Evolutionary conservation across 2,329 filamentous ascomycete species (phyloP).

Genomic region (Colletotrichum camelliae): DNA sequence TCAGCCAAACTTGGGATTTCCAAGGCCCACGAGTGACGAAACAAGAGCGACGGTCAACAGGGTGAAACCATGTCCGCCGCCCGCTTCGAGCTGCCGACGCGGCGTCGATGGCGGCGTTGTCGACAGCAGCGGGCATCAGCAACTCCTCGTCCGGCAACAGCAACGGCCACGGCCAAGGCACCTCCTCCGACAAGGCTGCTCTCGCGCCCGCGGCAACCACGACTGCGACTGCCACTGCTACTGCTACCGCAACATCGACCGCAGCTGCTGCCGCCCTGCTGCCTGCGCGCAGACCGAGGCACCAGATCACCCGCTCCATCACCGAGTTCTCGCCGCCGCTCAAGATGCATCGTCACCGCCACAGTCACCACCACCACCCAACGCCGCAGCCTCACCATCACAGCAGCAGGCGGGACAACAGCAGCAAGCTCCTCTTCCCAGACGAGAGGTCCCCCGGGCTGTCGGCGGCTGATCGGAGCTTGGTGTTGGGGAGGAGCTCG

Average conservation of each 20-base stretch:
- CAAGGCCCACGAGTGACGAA: neutral
- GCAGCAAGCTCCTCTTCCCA: constrained; percentile 3
- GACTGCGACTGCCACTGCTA: neutral
- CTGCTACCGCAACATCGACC: neutral
- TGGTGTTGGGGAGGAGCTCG: constrained; percentile 38
- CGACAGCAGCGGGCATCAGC: neutral
- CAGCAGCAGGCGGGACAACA: constrained; percentile 6
- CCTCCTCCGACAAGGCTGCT: neutral
- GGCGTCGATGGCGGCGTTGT: neutral
- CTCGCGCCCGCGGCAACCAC: neutral
- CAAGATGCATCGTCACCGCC: constrained; percentile 36
- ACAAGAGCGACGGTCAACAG: neutral
- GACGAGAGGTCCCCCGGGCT: constrained; percentile 32
- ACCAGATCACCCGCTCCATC: constrained; percentile 62
- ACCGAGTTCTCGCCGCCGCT: constrained; percentile 57
- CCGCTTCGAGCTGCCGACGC: constrained; percentile 17
- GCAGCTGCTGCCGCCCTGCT: constrained; percentile 3
- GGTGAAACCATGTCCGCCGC: constrained; percentile 18
- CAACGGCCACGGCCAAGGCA: neutral
- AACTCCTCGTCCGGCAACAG: constrained; percentile 1
- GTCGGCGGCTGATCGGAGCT: constrained; percentile 21
- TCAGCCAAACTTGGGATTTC: neutral
- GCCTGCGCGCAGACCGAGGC: constrained; percentile 35
- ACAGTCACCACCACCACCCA: constrained; percentile 41
- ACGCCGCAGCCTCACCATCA: constrained; percentile 32